Evolutionary conservation across 1,284 basidiomycete species (phyloP), one percentile per base, ranked within the genome.

Genomic region (Cutaneotrichosporon curvatum): DNA sequence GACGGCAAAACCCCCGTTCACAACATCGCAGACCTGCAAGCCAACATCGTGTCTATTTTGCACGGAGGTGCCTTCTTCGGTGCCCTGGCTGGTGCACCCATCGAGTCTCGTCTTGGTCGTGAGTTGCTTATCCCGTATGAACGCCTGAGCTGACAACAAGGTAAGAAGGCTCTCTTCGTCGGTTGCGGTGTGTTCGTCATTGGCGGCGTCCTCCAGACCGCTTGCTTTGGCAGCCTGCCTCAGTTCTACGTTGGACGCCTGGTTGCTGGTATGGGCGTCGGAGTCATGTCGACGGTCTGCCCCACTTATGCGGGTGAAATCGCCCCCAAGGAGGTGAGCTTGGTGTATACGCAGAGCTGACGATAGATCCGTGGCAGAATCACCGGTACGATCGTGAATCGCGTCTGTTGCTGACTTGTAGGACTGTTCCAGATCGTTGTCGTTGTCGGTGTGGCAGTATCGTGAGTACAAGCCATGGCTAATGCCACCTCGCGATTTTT

Each of bases 391-490:
- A n/a, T n/a, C n/a, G n/a, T n/a, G n/a, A n/a, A n/a, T n/a, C n/a
- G n/a, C n/a, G n/a, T n/a, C n/a, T n/a, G n/a, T n/a, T n/a, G n/a
- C n/a, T n/a, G n/a, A n/a, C n/a, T n/a, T n/a, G n/a, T n/a, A n/a
- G n/a, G n/a, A 35, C 61, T 85, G 22, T 87, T 88, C 76, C 86
- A 90, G 63, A 81, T 89, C 67, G 82, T 87, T 78, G 84, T 87
- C 39, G 65, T 68, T 40, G 59, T 67, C 49, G 67, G 67, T 33
- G 71, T 71, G 22, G 67, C 63, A 37, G 53, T 62, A 60, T 34
- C 32, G n/a, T n/a, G n/a, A n/a, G n/a, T n/a, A n/a, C n/a, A n/a
- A n/a, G n/a, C n/a, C n/a, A n/a, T n/a, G n/a, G n/a, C n/a, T n/a
- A n/a, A 33, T n/a, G 32, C 18, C 30, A 31, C 30, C 30, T 31